phyloP scores from a whole-genome alignment of 306 rosid genomes.

The Dryas drummondii region DNA sequence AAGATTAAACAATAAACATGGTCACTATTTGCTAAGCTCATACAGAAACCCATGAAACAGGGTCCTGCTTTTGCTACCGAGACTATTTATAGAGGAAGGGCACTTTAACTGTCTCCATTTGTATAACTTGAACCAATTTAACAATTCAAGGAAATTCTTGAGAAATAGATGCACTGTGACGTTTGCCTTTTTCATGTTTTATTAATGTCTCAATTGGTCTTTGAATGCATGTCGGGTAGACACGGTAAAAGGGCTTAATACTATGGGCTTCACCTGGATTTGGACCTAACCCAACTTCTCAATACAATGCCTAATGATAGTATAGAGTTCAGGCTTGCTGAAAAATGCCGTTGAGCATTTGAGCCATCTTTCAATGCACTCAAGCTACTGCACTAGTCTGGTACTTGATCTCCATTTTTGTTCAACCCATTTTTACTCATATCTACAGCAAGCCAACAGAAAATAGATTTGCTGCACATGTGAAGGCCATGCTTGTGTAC shows the following conservation, averaged over 20 bases:
- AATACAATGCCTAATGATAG: not conserved
- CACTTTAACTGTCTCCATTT: not conserved
- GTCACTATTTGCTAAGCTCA: not conserved
- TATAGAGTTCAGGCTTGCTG: conserved; percentile 1
- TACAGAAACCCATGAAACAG: conserved; percentile 11
- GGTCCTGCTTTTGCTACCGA: conserved; percentile 19
- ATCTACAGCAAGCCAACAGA: not conserved
- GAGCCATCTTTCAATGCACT: conserved; percentile 3
- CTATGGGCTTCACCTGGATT: not conserved
- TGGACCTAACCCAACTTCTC: not conserved
- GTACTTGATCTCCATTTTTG: not conserved
- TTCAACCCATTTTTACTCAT: not conserved
- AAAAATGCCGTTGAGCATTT: not conserved
- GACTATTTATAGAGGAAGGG: not conserved
- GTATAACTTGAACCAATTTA: no score
- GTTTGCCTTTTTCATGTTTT: no score
- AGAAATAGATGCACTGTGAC: no score
- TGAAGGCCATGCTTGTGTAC: not conserved
- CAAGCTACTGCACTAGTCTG: not conserved
- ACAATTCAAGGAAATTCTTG: no score
- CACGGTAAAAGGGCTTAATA: no score
- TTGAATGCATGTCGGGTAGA: no score
- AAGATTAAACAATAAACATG: conserved; percentile 1
- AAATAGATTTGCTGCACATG: not conserved
- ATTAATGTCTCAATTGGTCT: no score